Evolutionary conservation across 1,284 basidiomycete species (phyloP).

Genomic region (Singerocomus inundabilis): DNA sequence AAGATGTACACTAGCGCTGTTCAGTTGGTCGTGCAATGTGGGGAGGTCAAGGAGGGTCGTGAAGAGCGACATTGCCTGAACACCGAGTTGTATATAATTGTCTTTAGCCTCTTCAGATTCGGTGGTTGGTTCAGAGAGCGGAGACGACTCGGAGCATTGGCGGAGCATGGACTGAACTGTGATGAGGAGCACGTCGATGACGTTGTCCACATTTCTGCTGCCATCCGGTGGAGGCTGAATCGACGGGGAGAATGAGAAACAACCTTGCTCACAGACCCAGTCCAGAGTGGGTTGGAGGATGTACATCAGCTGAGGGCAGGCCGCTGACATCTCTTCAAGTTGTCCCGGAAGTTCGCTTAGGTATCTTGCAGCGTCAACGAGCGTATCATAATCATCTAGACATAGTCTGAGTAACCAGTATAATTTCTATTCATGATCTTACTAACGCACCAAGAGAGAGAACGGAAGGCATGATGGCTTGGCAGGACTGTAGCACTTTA

Average conservation of each 20-base stretch:
- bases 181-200: slow-evolving; percentile 66
- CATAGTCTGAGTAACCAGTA: not conserved
- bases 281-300: slow-evolving; percentile 27
- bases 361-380: slow-evolving; percentile 22
- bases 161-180: slow-evolving; percentile 59
- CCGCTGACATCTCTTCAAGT: slow-evolving; percentile 28
- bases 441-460: slow-evolving; percentile 34
- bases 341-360: slow-evolving; percentile 23
- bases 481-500: slow-evolving; percentile 21
- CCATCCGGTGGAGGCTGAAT: not conserved
- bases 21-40: slow-evolving; percentile 38
- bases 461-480: slow-evolving; percentile 25
- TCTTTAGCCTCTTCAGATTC: slow-evolving; percentile 26
- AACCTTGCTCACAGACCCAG: slow-evolving; percentile 33
- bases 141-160: slow-evolving; percentile 33
- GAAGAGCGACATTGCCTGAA: slow-evolving; percentile 35
- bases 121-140: not conserved
- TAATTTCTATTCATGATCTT: not conserved
- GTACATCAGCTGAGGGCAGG: slow-evolving; percentile 32
- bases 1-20: slow-evolving; percentile 30
- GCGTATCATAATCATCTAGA: slow-evolving; percentile 26
- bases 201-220: slow-evolving; percentile 22
- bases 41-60: slow-evolving; percentile 47
- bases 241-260: slow-evolving; percentile 24
- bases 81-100: slow-evolving; percentile 44